Conservation (phyloP, 805 yeast genomes). For the Yueomyces sp. region DNA sequence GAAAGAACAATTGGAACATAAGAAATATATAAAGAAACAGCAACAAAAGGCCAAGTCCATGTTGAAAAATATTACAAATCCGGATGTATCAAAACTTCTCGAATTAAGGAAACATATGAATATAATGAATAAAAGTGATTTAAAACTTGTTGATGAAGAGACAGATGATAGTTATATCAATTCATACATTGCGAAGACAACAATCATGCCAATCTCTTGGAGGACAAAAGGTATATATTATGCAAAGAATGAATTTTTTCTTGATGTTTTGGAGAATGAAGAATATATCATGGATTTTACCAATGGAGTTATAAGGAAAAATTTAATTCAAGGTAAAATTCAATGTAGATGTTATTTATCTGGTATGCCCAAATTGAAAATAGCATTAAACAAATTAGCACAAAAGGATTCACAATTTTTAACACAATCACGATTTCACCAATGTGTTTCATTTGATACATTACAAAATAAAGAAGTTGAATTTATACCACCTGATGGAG, state of each 20-base stretch:
- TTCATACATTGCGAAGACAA: constrained; percentile 60
- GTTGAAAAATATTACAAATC: neutral
- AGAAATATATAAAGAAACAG: neutral
- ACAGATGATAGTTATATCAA: constrained; percentile 32
- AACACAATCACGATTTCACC: constrained; percentile 71
- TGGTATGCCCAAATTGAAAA: constrained; percentile 77
- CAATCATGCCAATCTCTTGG: constrained; percentile 77
- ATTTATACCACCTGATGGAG: constrained; percentile 87
- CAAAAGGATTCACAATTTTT: constrained; percentile 30
- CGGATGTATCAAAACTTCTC: neutral
- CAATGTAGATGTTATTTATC: constrained; percentile 63
- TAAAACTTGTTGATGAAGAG: neutral
- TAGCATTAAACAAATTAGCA: constrained; percentile 61
- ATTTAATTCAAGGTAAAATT: constrained; percentile 61
- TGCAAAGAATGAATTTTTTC: constrained; percentile 78
- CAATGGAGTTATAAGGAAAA: constrained; percentile 45
- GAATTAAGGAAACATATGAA: neutral
- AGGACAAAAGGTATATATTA: constrained; percentile 83
- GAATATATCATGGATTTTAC: constrained; percentile 54
- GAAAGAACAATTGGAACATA: constrained; percentile 1
- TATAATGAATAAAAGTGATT: neutral
- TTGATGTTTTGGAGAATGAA: constrained; percentile 69
- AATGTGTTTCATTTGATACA: constrained; percentile 66
- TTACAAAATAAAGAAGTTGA: constrained; percentile 43
- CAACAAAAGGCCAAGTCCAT: neutral